A percentile compares a stretch with the other conserved stretches of the same genome.
Evolutionary conservation across 306 rosid genomes (phyloP).

Genomic region (Lathyrus oleraceus): DNA sequence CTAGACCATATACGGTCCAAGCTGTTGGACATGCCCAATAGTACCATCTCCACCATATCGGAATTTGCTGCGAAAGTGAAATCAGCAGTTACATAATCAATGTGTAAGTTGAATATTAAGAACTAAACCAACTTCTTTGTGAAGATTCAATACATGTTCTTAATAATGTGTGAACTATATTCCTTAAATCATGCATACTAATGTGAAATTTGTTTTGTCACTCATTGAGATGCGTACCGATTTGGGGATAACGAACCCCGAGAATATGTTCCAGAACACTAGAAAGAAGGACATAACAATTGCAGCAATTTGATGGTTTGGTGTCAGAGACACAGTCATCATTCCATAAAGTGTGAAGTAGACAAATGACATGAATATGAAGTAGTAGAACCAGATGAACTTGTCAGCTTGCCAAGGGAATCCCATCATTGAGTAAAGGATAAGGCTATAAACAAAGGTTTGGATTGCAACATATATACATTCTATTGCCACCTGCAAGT

Average conservation of each 20-base stretch:
- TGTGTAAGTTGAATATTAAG: too few species aligned
- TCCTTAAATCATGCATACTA: constrained; percentile 10
- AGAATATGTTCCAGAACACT: constrained; percentile 60
- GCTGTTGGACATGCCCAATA: constrained; percentile 60
- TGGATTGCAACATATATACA: constrained; percentile 53
- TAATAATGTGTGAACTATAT: constrained; percentile 17
- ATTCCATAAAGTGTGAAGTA: constrained; percentile 67
- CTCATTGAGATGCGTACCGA: constrained; percentile 38
- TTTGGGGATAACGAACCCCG: constrained; percentile 55
- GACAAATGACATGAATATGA: constrained; percentile 49
- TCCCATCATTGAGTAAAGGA: constrained; percentile 62
- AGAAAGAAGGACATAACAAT: constrained; percentile 56
- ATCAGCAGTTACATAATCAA: constrained; percentile 8
- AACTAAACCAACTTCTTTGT: neutral
- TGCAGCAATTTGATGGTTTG: constrained; percentile 58
- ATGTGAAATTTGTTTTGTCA: neutral
- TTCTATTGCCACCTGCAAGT: constrained; percentile 58
- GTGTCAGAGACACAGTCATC: constrained; percentile 65
- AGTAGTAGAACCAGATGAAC: constrained; percentile 66
- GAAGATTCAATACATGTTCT: constrained; percentile 4
- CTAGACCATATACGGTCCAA: constrained; percentile 55
- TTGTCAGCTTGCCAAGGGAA: constrained; percentile 52
- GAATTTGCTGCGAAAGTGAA: constrained; percentile 50
- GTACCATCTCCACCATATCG: constrained; percentile 71
- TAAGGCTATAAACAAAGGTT: constrained; percentile 44